These are phyloP conservation scores for Pogostemon cablin DNA, from an alignment of 257 asterid species.

Conservation along the genomic window DNA sequence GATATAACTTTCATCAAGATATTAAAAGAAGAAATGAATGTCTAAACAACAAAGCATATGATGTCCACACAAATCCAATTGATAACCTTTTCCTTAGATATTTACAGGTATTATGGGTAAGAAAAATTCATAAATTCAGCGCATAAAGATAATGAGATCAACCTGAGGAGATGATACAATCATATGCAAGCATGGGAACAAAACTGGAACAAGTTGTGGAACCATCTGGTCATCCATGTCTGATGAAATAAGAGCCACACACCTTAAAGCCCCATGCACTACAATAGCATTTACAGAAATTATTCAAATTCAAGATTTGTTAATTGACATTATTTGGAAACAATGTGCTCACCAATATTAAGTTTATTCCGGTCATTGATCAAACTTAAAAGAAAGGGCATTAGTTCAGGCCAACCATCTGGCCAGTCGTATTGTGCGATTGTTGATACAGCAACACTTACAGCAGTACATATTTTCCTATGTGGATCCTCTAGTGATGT, in stretches of 20 bases:
- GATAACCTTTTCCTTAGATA: neutral
- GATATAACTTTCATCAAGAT: no score
- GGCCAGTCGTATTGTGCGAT: slow-evolving; percentile 94
- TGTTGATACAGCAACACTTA: slow-evolving; percentile 81
- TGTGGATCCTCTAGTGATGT: slow-evolving; percentile 73
- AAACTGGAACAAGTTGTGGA: slow-evolving; percentile 69
- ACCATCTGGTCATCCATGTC: slow-evolving; percentile 95
- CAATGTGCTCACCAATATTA: slow-evolving; percentile 67
- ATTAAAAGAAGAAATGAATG: neutral
- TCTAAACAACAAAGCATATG: neutral
- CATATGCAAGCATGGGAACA: slow-evolving; percentile 78
- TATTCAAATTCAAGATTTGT: slow-evolving; percentile 20
- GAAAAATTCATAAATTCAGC: slow-evolving; percentile 23
- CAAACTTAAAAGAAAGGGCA: slow-evolving; percentile 67
- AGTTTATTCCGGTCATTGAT: slow-evolving; percentile 63
- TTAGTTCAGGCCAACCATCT: slow-evolving; percentile 91
- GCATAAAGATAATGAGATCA: slow-evolving; percentile 31
- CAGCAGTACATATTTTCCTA: slow-evolving; percentile 84
- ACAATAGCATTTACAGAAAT: slow-evolving; percentile 36
- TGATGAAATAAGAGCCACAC: slow-evolving; percentile 82
- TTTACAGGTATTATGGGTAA: neutral
- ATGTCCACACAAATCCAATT: neutral
- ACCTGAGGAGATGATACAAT: slow-evolving; percentile 96
- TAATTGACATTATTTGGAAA: slow-evolving; percentile 15
- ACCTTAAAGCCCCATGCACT: slow-evolving; percentile 95